A percentile compares a stretch with the other conserved stretches of the same genome.
phyloP scores from a whole-genome alignment of 2,329 filamentous ascomycete species.

The Tympanopsis confertula region DNA sequence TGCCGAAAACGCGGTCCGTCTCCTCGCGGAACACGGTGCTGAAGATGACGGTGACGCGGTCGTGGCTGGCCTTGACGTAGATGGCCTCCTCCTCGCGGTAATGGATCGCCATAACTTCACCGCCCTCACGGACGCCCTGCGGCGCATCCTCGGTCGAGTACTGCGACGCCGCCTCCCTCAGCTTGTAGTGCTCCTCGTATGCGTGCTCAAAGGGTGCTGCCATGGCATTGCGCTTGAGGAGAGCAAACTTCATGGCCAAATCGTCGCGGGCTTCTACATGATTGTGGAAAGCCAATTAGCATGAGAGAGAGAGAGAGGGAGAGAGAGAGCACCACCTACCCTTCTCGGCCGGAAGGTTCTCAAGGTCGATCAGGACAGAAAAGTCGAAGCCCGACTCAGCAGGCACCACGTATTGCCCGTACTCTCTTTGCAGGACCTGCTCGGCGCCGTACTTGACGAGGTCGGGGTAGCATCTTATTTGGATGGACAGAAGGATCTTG shows the following conservation, averaged over 20 bases:
- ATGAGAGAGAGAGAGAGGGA: background rate
- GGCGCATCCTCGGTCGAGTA: slow-evolving; percentile 91
- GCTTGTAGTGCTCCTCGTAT: slow-evolving; percentile 78
- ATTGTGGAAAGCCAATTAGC: background rate
- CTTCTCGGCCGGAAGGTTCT: slow-evolving; percentile 71
- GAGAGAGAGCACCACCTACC: slow-evolving; percentile 30
- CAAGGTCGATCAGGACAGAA: slow-evolving; percentile 79
- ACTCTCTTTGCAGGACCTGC: slow-evolving; percentile 83
- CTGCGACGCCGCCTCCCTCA: slow-evolving; percentile 79
- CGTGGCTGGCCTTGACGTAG: slow-evolving; percentile 93
- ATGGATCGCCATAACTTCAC: slow-evolving; percentile 88
- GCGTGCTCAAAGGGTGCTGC: slow-evolving; percentile 95
- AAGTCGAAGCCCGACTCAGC: slow-evolving; percentile 93
- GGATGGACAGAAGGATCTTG: slow-evolving; percentile 86
- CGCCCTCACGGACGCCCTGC: slow-evolving; percentile 78
- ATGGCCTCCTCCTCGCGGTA: slow-evolving; percentile 98
- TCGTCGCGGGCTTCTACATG: slow-evolving; percentile 68
- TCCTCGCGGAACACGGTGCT: slow-evolving; percentile 96
- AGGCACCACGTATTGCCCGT: slow-evolving; percentile 77
- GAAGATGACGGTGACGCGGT: slow-evolving; percentile 97
- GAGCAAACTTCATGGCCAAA: slow-evolving; percentile 72
- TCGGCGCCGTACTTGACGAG: slow-evolving; percentile 87
- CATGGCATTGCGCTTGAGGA: slow-evolving; percentile 97
- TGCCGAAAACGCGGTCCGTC: slow-evolving; percentile 92
- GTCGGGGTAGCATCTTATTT: slow-evolving; percentile 88